A percentile compares a stretch with the other conserved stretches of the same genome.
These are phyloP conservation scores for Myriosclerotinia scirpicola DNA, from an alignment of 2,329 filamentous ascomycete species.

Conservation along the genomic window DNA sequence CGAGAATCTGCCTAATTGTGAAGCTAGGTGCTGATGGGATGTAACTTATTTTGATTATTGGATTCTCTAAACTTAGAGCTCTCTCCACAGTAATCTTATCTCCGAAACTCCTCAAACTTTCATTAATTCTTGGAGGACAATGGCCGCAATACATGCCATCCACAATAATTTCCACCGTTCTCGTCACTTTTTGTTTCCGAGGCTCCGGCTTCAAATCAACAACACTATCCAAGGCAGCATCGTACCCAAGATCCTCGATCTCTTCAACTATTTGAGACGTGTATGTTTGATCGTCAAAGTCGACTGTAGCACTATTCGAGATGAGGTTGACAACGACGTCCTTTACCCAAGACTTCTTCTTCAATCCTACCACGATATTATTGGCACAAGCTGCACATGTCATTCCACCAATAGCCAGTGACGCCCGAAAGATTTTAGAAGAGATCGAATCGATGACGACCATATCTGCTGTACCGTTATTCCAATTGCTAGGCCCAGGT, in stretches of 20 bases:
- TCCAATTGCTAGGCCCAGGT: not conserved
- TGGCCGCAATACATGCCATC: constrained; percentile 75
- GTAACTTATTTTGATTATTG: constrained; percentile 71
- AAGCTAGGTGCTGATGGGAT: constrained; percentile 64
- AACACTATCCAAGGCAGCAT: constrained; percentile 58
- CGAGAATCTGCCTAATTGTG: constrained; percentile 73
- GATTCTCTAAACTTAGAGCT: constrained; percentile 57
- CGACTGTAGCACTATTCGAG: constrained; percentile 52
- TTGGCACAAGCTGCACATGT: constrained; percentile 56
- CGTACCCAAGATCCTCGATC: constrained; percentile 66
- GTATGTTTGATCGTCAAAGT: constrained; percentile 48
- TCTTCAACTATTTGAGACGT: constrained; percentile 47
- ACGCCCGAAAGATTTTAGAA: constrained; percentile 49
- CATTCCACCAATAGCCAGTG: constrained; percentile 55
- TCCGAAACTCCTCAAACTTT: constrained; percentile 54
- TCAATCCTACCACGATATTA: constrained; percentile 49
- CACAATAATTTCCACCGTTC: constrained; percentile 64
- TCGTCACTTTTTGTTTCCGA: constrained; percentile 23
- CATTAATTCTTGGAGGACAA: constrained; percentile 61
- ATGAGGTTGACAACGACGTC: constrained; percentile 53
- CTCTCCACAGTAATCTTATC: constrained; percentile 51
- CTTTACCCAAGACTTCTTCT: constrained; percentile 50
- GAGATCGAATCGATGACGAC: constrained; percentile 43
- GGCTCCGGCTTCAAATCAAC: constrained; percentile 33
- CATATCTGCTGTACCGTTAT: constrained; percentile 22